phyloP scores from a whole-genome alignment of 2,329 filamentous ascomycete species.

The Microsporum canis region DNA sequence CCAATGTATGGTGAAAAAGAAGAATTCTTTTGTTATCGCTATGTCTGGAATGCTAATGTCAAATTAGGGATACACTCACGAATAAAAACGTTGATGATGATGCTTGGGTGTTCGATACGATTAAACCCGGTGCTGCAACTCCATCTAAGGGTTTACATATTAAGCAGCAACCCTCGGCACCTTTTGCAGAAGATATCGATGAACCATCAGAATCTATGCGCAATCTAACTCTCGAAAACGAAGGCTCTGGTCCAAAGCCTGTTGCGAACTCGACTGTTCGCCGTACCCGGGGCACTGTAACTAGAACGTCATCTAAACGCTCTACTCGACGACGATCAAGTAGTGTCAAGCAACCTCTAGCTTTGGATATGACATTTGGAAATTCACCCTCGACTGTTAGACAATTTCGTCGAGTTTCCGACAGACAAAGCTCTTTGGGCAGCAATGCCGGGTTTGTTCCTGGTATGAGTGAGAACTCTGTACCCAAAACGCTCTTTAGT shows the following conservation, averaged over 20 bases:
- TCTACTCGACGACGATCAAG: constrained; percentile 35
- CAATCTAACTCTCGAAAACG: constrained; percentile 31
- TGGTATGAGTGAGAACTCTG: constrained; percentile 31
- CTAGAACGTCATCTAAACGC: constrained; percentile 32
- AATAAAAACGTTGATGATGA: constrained; percentile 57
- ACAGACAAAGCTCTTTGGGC: constrained; percentile 39
- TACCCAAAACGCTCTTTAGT: constrained; percentile 26
- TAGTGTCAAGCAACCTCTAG: constrained; percentile 62
- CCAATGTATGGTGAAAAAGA: constrained; percentile 47
- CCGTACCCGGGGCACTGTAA: constrained; percentile 39
- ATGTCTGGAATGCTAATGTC: neutral
- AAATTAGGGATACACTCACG: constrained; percentile 48
- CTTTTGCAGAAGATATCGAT: constrained; percentile 23
- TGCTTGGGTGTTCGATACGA: constrained; percentile 92
- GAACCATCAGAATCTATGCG: constrained; percentile 32
- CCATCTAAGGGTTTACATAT: constrained; percentile 43
- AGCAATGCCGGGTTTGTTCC: constrained; percentile 20
- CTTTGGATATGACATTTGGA: constrained; percentile 83
- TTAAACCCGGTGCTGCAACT: constrained; percentile 57
- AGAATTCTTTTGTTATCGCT: neutral
- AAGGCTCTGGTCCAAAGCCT: constrained; percentile 38
- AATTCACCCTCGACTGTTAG: constrained; percentile 87
- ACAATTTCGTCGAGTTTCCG: constrained; percentile 80
- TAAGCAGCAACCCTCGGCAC: constrained; percentile 37
- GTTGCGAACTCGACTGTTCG: constrained; percentile 49